Evolutionary conservation across 371 early-diverging fungal species (phyloP), one percentile per base, ranked within the genome.

Genomic region (Mortierella sp.): DNA sequence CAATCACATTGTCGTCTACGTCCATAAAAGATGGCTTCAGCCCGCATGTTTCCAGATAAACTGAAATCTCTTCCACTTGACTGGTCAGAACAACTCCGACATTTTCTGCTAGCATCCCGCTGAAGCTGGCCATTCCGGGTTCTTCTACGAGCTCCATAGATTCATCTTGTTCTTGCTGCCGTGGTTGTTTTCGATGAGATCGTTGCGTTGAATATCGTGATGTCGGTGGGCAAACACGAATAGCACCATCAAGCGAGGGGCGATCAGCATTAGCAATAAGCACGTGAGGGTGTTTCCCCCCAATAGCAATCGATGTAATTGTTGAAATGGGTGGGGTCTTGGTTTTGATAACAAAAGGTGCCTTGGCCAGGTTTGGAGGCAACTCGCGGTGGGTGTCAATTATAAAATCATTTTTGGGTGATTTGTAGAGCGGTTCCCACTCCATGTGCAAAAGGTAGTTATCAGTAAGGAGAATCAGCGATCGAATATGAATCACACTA

Each of bases 21-120:
- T 81, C 81, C 81, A 81, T 81, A 35, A 81, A 81, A 26, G 81
- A 81, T 1, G 81, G 81, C 30, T 75, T 75, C 32, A 81, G 70
- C 57, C 73, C 76, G 61, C 81, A 81, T 0, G 57, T 63, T 24
- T 75, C 69, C 3, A 81, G 64, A 49, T 75, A 81, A 14, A 70
- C 32, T 6, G 64, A 24, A 2, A 81, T 68, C 22, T 47, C 70
- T 3, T 72, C 63, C 3, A 63, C 64, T 49, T 51, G 76, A 54
- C 81, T 81, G 4, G 75, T 71, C 60, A 81, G 45, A 16, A 75
- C 67, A 20, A 72, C 68, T 18, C 76, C 81, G 9, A 32, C n/a
- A 24, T 69, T 71, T 22, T 69, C 72, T 2, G 62, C 54, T 4
- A 58, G 54, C 49, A 62, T 62, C 30, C 26, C 51, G 0, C 49